phyloP scores from a whole-genome alignment of 768 basidiomycete species.

The Chalciporus chontae region DNA sequence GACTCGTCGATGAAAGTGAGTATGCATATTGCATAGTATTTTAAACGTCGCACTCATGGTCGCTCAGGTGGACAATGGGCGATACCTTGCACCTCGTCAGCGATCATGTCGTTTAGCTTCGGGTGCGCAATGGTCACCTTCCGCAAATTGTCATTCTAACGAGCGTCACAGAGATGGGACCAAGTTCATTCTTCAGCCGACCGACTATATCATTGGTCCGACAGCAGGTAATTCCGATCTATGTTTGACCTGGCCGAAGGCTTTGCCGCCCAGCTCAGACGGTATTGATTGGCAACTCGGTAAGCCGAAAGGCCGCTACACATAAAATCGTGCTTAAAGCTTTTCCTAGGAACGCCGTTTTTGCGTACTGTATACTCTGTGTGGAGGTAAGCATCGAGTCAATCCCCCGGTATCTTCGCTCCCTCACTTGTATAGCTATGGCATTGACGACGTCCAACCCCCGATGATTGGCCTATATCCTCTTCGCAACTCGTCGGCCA shows the following conservation, averaged over 20 bases:
- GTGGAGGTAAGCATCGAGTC: conserved; percentile 50
- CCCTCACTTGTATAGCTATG: conserved; percentile 46
- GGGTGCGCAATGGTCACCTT: conserved; percentile 42
- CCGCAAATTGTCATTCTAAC: not conserved
- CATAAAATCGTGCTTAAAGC: not conserved
- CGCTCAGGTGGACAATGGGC: conserved; percentile 65
- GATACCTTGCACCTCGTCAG: conserved; percentile 62
- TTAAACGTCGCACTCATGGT: not conserved
- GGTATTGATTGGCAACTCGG: conserved; percentile 85
- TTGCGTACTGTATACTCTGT: conserved; percentile 75
- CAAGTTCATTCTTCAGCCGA: conserved; percentile 62
- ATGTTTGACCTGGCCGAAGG: conserved; percentile 74
- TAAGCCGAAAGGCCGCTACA: conserved; percentile 20
- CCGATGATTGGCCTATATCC: conserved; percentile 79
- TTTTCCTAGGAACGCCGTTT: conserved; percentile 53
- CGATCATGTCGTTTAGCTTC: conserved; percentile 63
- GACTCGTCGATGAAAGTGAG: conserved; percentile 64
- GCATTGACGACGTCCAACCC: conserved; percentile 68
- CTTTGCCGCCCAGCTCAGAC: conserved; percentile 60
- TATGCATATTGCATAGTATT: not conserved
- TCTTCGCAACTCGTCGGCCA: conserved; percentile 43
- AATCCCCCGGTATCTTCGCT: not conserved
- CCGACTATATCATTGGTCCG: conserved; percentile 76
- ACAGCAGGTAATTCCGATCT: conserved; percentile 58
- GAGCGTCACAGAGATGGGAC: conserved; percentile 20